A percentile compares a stretch with the other conserved stretches of the same genome.
Conservation (phyloP, 768 basidiomycete genomes). For the Tephrocybe sp. region DNA sequence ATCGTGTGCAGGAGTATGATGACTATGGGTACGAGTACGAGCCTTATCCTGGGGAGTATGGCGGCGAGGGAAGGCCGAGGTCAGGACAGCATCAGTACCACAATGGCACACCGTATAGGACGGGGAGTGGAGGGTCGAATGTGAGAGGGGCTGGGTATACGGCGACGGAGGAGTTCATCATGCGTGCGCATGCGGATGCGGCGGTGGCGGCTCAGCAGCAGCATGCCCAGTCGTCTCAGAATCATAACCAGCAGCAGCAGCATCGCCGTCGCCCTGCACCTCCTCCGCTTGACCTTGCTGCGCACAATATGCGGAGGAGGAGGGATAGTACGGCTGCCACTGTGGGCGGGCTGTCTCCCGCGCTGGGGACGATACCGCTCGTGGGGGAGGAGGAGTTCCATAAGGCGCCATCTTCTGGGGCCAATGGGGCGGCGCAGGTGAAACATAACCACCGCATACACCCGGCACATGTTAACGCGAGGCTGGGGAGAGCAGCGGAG, state of each 20-base stretch:
- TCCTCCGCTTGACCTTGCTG: conserved; percentile 32
- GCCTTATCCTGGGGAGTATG: neutral
- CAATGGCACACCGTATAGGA: neutral
- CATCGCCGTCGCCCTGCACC: conserved; percentile 29
- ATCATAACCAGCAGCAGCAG: conserved; percentile 10
- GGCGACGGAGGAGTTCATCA: conserved; percentile 65
- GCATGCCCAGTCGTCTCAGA: neutral
- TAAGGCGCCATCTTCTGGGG: neutral
- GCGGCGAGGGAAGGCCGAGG: neutral
- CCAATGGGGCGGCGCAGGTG: neutral
- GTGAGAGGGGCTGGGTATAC: conserved; percentile 60
- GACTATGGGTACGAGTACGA: neutral
- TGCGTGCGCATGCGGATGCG: conserved; percentile 49
- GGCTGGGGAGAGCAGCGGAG: conserved; percentile 6
- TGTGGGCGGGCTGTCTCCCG: conserved; percentile 17
- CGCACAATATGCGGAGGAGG: conserved; percentile 16
- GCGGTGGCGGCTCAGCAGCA: conserved; percentile 1
- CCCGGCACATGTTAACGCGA: conserved; percentile 14
- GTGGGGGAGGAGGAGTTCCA: conserved; percentile 41
- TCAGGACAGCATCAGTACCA: neutral
- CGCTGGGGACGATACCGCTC: conserved; percentile 19
- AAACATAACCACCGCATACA: conserved; percentile 14
- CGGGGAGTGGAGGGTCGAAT: conserved; percentile 1
- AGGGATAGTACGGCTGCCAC: conserved; percentile 14
- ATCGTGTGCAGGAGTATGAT: neutral